phyloP scores from a whole-genome alignment of 2,329 filamentous ascomycete genomes.

The Pseudogymnoascus sp. region DNA sequence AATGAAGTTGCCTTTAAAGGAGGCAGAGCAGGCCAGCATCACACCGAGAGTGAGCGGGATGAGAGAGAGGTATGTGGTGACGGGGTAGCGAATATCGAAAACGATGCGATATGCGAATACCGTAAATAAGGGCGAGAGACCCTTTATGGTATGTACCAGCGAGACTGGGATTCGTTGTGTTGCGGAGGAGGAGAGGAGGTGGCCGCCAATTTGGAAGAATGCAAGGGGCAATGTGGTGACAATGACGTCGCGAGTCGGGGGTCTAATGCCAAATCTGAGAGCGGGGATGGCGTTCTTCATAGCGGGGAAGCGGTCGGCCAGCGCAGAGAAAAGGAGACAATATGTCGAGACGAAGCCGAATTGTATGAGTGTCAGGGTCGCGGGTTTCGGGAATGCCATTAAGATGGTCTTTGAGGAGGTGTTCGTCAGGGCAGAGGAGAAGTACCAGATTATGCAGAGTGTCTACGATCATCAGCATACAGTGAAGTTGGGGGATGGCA shows the following conservation, averaged over 20 bases:
- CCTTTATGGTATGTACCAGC: constrained; percentile 96
- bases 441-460: constrained; percentile 87
- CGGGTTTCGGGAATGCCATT: constrained; percentile 81
- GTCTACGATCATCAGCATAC: constrained; percentile 44
- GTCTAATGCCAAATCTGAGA: constrained; percentile 74
- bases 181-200: constrained; percentile 87
- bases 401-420: constrained; percentile 97
- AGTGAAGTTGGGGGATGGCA: background rate
- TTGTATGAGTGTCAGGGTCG: constrained; percentile 85
- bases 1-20: constrained; percentile 74
- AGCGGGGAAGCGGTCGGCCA: constrained; percentile 63
- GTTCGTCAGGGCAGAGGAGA: constrained; percentile 90
- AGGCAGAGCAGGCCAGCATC: constrained; percentile 84
- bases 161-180: constrained; percentile 94
- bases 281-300: constrained; percentile 67
- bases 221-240: constrained; percentile 84
- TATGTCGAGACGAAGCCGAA: constrained; percentile 87
- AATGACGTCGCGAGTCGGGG: constrained; percentile 73
- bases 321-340: constrained; percentile 71
- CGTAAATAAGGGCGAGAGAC: constrained; percentile 89
- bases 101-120: constrained; percentile 86
- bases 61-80: constrained; percentile 78
- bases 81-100: constrained; percentile 81
- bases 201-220: constrained; percentile 85
- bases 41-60: constrained; percentile 92